phyloP scores from a whole-genome alignment of 495 filamentous ascomycete species.

The Hypomontagnella monticulosa region DNA sequence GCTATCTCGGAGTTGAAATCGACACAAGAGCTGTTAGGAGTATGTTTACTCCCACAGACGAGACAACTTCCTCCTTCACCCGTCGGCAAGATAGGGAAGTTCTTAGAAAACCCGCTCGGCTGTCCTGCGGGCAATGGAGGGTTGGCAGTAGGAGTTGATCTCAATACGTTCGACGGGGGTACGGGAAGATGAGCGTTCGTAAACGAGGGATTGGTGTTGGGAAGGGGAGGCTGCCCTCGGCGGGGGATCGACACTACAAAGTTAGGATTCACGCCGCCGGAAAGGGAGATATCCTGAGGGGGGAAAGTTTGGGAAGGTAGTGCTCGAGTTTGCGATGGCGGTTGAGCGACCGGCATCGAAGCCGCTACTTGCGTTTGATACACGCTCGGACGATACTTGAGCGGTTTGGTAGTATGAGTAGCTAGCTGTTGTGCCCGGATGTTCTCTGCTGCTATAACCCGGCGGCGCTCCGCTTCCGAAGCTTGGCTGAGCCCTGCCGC shows the following conservation, averaged over 20 bases:
- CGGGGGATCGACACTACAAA: background rate
- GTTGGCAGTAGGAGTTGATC: background rate
- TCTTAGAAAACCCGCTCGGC: background rate
- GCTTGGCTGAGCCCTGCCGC: too few species aligned
- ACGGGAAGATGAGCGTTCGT: background rate
- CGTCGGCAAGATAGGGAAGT: constrained; percentile 9
- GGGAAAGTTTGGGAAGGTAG: background rate
- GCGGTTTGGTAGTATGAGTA: too few species aligned
- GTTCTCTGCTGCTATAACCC: too few species aligned
- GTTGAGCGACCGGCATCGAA: background rate
- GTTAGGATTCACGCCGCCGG: constrained; percentile 4
- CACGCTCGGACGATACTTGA: too few species aligned
- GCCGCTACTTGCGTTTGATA: too few species aligned
- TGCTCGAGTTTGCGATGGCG: background rate
- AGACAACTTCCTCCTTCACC: constrained; percentile 38
- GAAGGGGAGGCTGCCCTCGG: background rate
- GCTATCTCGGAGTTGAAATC: constrained; percentile 45
- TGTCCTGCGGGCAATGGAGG: background rate
- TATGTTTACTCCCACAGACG: constrained; percentile 47
- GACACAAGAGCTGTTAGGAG: constrained; percentile 40
- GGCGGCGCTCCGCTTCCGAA: too few species aligned
- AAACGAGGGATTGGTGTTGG: background rate
- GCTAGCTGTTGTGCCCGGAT: too few species aligned
- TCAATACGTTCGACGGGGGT: constrained; percentile 6
- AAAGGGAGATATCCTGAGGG: background rate